Conservation (phyloP, 1,139 yeast species). For the Suhomyces wounanorum region DNA sequence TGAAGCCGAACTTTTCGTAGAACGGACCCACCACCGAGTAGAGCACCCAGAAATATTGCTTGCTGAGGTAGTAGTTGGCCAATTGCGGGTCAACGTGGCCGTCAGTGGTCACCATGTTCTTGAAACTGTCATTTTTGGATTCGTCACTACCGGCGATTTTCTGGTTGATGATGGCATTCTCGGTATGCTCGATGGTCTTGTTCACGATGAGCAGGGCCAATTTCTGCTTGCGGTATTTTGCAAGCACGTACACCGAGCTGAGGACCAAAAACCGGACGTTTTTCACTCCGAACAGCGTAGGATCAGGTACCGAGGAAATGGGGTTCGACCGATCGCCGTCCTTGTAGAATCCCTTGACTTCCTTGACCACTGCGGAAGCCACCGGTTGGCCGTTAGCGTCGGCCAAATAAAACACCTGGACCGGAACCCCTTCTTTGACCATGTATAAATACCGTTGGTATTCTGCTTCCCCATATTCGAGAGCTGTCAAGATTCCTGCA, state of each 20-base stretch:
- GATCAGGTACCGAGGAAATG: conserved; percentile 37
- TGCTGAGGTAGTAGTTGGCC: conserved; percentile 39
- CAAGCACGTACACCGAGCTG: conserved; percentile 32
- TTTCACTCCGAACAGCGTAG: conserved; percentile 36
- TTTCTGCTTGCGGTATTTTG: conserved; percentile 32
- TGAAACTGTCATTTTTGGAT: conserved; percentile 30
- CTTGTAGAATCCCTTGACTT: conserved; percentile 33
- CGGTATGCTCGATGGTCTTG: conserved; percentile 35
- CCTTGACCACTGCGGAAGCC: conserved; percentile 30
- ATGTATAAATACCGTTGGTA: conserved; percentile 19
- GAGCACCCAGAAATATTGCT: conserved; percentile 38
- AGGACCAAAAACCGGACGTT: conserved; percentile 31
- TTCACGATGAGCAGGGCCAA: conserved; percentile 32
- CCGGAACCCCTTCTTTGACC: conserved; percentile 16
- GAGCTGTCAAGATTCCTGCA: conserved; percentile 23
- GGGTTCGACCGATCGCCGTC: conserved; percentile 33
- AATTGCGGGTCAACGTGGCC: conserved; percentile 34
- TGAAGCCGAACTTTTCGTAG: conserved; percentile 44
- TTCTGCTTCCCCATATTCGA: conserved; percentile 29
- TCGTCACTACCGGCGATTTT: conserved; percentile 26
- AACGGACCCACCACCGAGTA: conserved; percentile 39
- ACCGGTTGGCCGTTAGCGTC: conserved; percentile 30
- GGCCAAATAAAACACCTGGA: conserved; percentile 32
- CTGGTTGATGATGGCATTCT: conserved; percentile 30
- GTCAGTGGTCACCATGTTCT: conserved; percentile 31